Evolutionary conservation across 2,329 filamentous ascomycete species (phyloP), one percentile per base, ranked within the genome.

Genomic region (Diaporthe amygdali): DNA sequence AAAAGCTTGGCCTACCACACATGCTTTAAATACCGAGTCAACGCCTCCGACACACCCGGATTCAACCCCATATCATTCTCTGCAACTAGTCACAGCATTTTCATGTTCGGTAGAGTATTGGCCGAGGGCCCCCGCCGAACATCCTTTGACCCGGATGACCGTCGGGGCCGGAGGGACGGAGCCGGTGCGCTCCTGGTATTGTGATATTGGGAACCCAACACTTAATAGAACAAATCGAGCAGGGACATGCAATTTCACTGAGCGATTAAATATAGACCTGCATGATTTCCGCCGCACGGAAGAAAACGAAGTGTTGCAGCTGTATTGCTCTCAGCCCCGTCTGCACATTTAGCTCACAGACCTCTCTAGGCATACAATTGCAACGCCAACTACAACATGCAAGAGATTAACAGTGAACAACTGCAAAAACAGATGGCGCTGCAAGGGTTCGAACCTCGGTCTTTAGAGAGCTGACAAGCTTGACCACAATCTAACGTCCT

Each of bases 391-490:
- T 25, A 4, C 14, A 22, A 12, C 12, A 44, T 14, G 12, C 10
- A 32, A 3, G 7, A 9, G 6, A 6, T 27, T 30, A 34, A 15
- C 37, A 5, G 5, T 44, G 5, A 12, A 20, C 7, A 34, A 5
- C 1, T 22, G 25, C 9, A 54, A 67, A 37, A 67, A 46, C 2
- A 12, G 12, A 34, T 67, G 64, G 30, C 39, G 66, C 52, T 54
- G 66, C 66, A 56, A 68, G 66, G 52, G 32, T 39, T 68, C 66
- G 52, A 68, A 68, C 51, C 66, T 68, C 17, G 66, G 39, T 68
- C 66, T 56, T 49, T 56, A 41, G 66, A 68, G 39, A 59, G n/a
- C 17, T 14, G n/a, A 27, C n/a, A 1, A 1, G 44, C 41, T 68
- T 49, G 27, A 47, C 41, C 66, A 59, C 52, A 59, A 59, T 68